Evolutionary conservation across 1,139 yeast species (phyloP), one percentile per base, ranked within the genome.

Genomic region (Yamadazyma songkhlaensis): DNA sequence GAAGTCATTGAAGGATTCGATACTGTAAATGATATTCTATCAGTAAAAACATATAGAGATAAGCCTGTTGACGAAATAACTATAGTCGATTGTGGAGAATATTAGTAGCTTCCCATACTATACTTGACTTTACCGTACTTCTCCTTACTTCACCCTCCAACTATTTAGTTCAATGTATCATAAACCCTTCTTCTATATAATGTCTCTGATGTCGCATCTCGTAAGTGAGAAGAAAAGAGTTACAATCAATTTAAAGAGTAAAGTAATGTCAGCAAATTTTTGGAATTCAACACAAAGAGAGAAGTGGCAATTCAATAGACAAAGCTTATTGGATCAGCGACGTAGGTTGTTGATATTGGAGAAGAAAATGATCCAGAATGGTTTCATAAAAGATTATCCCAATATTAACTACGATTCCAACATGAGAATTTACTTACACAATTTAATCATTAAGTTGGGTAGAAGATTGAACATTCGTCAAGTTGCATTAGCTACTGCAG

Each of bases 401-500:
- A 53, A 64, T 37, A 56, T 81, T 25, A 68, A 65, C 36, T 79
- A 78, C 50, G 88, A 82, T 53, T 63, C 68, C 40, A 79, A 79
- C 53, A 72, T 81, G 74, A 60, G 89, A 40, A 83, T 84, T 28
- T 84, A 77, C 55, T 66, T 84, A 42, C 89, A 84, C 54, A 78
- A 79, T 40, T 62, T 87, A 45, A 70, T 87, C 30, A 80, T 82
- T 50, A 79, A 83, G 51, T 66, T 92, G 11, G 97, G 97, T 0
- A 67, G 95, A 46, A 70, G 94, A 38, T 63, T 92, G 36, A 81
- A 79, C 40, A 69, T 87, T 25, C 64, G 97, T 32, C 97, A 90
- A 55, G 72, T 89, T 29, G 94, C 94, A 0, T 57, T 90, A 26
- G 87, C 96, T 1, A 86, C 96, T 0, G 95, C 97, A 0, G 96